phyloP scores from a whole-genome alignment of 1,284 basidiomycete species.

The Fereydounia khargensis region DNA sequence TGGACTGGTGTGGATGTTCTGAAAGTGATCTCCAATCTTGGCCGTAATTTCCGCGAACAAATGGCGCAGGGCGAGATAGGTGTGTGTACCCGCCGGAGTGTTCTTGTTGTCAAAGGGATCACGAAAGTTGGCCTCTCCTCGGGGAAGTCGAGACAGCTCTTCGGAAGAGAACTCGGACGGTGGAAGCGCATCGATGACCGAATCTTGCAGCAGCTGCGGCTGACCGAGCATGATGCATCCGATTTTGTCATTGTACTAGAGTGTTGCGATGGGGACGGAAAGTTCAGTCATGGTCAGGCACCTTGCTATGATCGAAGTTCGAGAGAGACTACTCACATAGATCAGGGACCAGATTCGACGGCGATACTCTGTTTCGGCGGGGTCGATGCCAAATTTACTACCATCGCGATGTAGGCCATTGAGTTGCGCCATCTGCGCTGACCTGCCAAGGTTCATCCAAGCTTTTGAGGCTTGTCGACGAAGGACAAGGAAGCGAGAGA shows the following conservation, averaged over 20 bases:
- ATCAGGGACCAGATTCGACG: constrained; percentile 89
- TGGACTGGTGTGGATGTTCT: constrained; percentile 72
- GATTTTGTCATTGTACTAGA: constrained; percentile 87
- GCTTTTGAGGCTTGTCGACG: constrained; percentile 85
- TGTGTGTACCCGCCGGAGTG: constrained; percentile 73
- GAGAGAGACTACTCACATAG: too few relatives aligned
- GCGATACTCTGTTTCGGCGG: constrained; percentile 79
- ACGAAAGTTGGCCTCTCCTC: too few relatives aligned
- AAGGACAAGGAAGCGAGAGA: constrained; percentile 85
- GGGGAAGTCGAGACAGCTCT: constrained; percentile 56
- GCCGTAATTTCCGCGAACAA: constrained; percentile 81
- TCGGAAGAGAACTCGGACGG: constrained; percentile 78
- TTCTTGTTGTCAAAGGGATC: constrained; percentile 34
- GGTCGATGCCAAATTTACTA: constrained; percentile 64
- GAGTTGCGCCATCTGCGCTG: constrained; percentile 87
- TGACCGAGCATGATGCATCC: constrained; percentile 81
- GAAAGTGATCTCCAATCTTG: constrained; percentile 89
- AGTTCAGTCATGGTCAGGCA: too few relatives aligned
- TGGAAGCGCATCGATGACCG: constrained; percentile 71
- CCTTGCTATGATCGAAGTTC: too few relatives aligned
- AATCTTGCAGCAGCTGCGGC: constrained; percentile 76
- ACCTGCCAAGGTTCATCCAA: constrained; percentile 91
- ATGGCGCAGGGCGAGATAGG: constrained; percentile 83
- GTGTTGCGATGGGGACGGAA: too few relatives aligned
- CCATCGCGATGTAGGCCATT: constrained; percentile 89